Conservation (phyloP, 2,329 filamentous ascomycete species). For the Venturia nashicola region DNA sequence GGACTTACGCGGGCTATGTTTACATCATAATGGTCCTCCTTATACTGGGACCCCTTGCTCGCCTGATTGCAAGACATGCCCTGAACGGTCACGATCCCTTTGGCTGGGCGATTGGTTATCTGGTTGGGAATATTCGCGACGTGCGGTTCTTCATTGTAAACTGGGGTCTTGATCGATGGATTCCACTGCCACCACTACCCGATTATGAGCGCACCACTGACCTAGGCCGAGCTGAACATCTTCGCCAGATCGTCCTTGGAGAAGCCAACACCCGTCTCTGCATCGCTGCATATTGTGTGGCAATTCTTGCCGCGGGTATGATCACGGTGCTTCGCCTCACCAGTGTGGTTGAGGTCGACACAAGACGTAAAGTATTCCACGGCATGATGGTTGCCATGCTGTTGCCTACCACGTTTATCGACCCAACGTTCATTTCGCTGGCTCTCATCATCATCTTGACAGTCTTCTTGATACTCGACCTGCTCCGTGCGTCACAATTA, state of each 20-base stretch:
- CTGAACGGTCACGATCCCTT: constrained; percentile 67
- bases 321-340: constrained; percentile 63
- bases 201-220: neutral
- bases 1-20: constrained; percentile 69
- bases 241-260: constrained; percentile 47
- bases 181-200: constrained; percentile 49
- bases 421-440: constrained; percentile 71
- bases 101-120: constrained; percentile 83
- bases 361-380: constrained; percentile 91
- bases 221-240: constrained; percentile 33
- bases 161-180: constrained; percentile 61
- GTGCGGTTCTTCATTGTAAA: constrained; percentile 62
- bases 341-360: constrained; percentile 79
- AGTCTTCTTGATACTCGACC: constrained; percentile 77
- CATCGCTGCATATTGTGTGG: constrained; percentile 60
- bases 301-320: constrained; percentile 59
- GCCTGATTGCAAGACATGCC: constrained; percentile 54
- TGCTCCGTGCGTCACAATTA: constrained; percentile 81
- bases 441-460: constrained; percentile 69
- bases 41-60: constrained; percentile 59
- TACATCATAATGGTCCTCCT: constrained; percentile 56
- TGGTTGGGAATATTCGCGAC: constrained; percentile 64
- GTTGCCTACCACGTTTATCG: constrained; percentile 72
- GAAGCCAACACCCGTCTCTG: constrained; percentile 71
- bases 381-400: constrained; percentile 98